Evolutionary conservation across 345 rosid genomes (phyloP), one percentile per base, ranked within the genome.

Genomic region (Excoecaria cochinchinensis): DNA sequence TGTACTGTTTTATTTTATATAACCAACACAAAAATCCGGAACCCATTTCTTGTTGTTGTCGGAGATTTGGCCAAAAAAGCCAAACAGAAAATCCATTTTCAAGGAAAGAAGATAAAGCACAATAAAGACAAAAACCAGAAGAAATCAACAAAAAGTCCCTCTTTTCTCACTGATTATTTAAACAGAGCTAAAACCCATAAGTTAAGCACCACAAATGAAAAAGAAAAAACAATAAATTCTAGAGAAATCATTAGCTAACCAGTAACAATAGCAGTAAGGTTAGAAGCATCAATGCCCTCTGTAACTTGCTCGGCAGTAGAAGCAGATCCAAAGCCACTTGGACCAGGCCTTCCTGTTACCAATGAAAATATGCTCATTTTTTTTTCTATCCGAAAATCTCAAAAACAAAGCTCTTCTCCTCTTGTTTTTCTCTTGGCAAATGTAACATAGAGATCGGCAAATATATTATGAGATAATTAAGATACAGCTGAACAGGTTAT

Each of bases 241-340:
- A 16, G 5, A 16, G 74, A 31, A 36, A 21, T 11, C 17, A 12
- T 11, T 40, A 55, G 13, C 61, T 52, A 55, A 90, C 99, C 99
- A 5, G 99, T 93, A 81, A 93, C 55, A 53, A 95, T 80, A 24
- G 85, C 97, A 67, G 96, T 95, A 47, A 91, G 89, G 62, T 87
- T 76, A 74, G 52, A 66, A 16, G 96, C 97, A 71, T 91, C 91
- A 71, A 90, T 83, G 58, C 90, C 91, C 13, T 76, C 25, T 19
- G 99, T 86, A 22, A 93, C 99, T 57, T 90, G 80, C 76, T 93
- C 92, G 8, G 96, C 98, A 9, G 96, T 91, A 6, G 98, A 87
- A 67, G 90, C 86, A 0, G 99, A 95, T 64, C 99, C 99, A 80
- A 88, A 95, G 71, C 99, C 98, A 70, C 97, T 93, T 5, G 81